Evolutionary conservation across 140 eudicot genomes (phyloP).

Genomic region (Erigeron philadelphicus): DNA sequence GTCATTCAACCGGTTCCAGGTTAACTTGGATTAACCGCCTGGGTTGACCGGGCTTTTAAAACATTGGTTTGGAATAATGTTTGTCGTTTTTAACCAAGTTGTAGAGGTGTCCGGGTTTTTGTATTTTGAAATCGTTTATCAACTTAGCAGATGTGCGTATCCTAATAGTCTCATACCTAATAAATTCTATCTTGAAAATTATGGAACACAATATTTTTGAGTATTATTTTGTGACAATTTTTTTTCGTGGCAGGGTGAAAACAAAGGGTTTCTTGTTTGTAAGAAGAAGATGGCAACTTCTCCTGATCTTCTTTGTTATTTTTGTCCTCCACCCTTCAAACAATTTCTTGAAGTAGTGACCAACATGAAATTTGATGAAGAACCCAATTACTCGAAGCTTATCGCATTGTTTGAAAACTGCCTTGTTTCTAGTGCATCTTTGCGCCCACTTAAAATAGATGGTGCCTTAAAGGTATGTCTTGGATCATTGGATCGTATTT

Average conservation of each 20-base stretch:
- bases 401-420: slow-evolving; percentile 49
- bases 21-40: too few relatives aligned
- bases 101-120: neutral
- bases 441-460: slow-evolving; percentile 58
- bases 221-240: neutral
- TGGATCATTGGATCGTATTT: neutral
- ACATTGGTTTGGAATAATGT: neutral
- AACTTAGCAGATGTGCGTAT: neutral
- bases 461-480: slow-evolving; percentile 60
- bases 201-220: neutral
- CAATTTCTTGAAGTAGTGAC: slow-evolving; percentile 66
- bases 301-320: slow-evolving; percentile 57
- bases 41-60: too few relatives aligned
- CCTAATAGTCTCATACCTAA: neutral
- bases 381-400: slow-evolving; percentile 60
- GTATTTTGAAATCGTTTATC: too few relatives aligned
- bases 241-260: slow-evolving; percentile 46
- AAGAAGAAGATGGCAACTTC: slow-evolving; percentile 72
- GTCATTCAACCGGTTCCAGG: too few relatives aligned
- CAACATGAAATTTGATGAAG: slow-evolving; percentile 69
- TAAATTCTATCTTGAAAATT: neutral
- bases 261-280: slow-evolving; percentile 74
- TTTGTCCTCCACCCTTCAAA: slow-evolving; percentile 67
- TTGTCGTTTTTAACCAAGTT: neutral
- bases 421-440: slow-evolving; percentile 50